phyloP scores from a whole-genome alignment of 1,284 basidiomycete genomes.

The Heterobasidion annosum region DNA sequence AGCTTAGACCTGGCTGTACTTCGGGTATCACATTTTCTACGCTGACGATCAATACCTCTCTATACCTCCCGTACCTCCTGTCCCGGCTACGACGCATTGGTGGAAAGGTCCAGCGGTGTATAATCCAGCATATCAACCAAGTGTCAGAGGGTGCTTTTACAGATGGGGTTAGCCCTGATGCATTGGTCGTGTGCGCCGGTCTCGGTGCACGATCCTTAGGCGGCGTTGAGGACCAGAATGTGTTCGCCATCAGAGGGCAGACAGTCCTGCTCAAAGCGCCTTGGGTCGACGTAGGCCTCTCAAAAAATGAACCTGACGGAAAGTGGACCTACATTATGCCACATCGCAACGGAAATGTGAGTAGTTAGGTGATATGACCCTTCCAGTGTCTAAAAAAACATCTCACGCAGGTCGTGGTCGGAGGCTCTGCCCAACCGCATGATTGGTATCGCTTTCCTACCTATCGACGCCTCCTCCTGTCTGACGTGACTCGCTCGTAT shows the following conservation, averaged over 20 bases:
- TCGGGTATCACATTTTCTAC: slow-evolving; percentile 38
- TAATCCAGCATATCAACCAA: slow-evolving; percentile 57
- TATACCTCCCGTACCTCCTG: slow-evolving; percentile 63
- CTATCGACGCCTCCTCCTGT: not conserved
- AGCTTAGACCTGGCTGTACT: slow-evolving; percentile 25
- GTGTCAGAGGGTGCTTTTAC: slow-evolving; percentile 47
- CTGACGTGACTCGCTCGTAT: slow-evolving; percentile 1
- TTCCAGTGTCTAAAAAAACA: too few relatives aligned
- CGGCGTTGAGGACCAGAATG: not conserved
- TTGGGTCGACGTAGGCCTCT: slow-evolving; percentile 51
- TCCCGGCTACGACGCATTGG: slow-evolving; percentile 51
- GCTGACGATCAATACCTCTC: slow-evolving; percentile 57
- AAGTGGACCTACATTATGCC: slow-evolving; percentile 42
- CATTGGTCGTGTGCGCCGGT: slow-evolving; percentile 62
- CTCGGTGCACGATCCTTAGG: slow-evolving; percentile 35
- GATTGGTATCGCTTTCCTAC: slow-evolving; percentile 44
- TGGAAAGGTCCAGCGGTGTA: slow-evolving; percentile 45
- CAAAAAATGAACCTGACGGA: slow-evolving; percentile 25
- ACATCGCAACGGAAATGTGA: slow-evolving; percentile 57
- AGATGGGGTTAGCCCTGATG: slow-evolving; percentile 20
- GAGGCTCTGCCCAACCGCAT: slow-evolving; percentile 49
- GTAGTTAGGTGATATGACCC: slow-evolving; percentile 34
- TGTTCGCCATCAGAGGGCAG: not conserved
- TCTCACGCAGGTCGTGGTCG: slow-evolving; percentile 45
- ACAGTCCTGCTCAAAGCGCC: slow-evolving; percentile 23